Conservation (phyloP, 148 eudicot species). For the Beta vulgaris region DNA sequence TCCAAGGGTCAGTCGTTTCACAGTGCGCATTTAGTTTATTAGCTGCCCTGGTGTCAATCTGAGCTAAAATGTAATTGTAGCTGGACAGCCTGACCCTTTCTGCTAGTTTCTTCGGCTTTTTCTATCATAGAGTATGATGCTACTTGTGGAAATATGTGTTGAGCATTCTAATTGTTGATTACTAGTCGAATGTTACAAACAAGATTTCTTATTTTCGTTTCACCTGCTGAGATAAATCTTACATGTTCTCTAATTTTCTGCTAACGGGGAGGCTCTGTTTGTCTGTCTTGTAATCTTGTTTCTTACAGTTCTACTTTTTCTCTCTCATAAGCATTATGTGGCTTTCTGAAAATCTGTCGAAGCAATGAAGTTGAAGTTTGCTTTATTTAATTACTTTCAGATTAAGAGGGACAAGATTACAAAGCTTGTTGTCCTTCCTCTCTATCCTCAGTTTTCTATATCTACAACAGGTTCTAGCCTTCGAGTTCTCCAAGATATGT, state of each 20-base stretch:
- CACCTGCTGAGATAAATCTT: background rate
- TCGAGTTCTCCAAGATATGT: slow-evolving; percentile 71
- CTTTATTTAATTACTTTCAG: slow-evolving; percentile 36
- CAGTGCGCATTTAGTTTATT: no score
- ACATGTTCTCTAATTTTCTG: no score
- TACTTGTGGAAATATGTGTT: no score
- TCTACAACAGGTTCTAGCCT: slow-evolving; percentile 95
- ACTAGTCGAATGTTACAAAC: background rate
- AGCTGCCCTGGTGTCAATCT: background rate
- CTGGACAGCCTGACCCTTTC: no score
- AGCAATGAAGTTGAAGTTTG: slow-evolving; percentile 21
- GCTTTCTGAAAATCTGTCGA: background rate
- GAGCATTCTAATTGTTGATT: no score
- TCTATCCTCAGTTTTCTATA: slow-evolving; percentile 89
- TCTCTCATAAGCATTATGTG: no score
- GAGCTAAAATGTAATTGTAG: background rate
- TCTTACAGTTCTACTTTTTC: background rate
- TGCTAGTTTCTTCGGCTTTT: background rate
- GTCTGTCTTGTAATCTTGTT: background rate
- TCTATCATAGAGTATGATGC: background rate
- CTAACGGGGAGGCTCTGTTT: background rate
- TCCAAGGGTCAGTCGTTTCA: no score
- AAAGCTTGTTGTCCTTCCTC: slow-evolving; percentile 81
- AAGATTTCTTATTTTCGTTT: no score
- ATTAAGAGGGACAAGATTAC: slow-evolving; percentile 78